Base-by-base conservation (phyloP, 371 early-diverging fungal species). In the Rhizopus microsporus region DNA sequence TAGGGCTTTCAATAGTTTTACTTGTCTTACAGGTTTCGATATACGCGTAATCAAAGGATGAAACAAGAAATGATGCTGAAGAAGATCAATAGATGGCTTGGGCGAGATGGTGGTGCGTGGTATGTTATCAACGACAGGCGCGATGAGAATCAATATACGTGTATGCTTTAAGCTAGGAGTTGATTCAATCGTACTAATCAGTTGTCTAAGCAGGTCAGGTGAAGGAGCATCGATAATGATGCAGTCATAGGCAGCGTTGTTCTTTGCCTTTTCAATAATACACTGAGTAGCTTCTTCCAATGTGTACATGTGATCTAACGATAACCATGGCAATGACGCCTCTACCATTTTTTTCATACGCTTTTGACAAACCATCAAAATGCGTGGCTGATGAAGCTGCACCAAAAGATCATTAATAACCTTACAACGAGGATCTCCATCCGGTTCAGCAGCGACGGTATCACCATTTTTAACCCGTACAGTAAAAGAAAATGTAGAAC, bases 401-500 rank as follows among this genome's bases (percentile, higher is more conserved):
- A 53, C 51, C n/a, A 43, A 46, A 2, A 78, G 51, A 4, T 53
- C 45, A 7, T 62, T 43, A 29, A 71, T 60, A 15, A 67, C 60
- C 30, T 37, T 62, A n/a, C 45, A 42, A 7, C 67, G 52, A 5
- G 69, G 57, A n/a, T 71, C 74, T 4, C 66, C 53, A 3, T 65
- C 65, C 3, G 69, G 68, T 10, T 69, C 62, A 13, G 56, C 56
- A 1, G 51, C 59, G 1, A 74, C 74, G 32, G 71, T 54, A 3
- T 68, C 65, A 0, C 73, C 75, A 8, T 58, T 72, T 15, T 69
- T 72, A 4, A 84, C 57, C 3, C 66, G 69, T 7, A 80, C 73
- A 13, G 69, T 59, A 53, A 84, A 84, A 1, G 72, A 68, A 38
- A 86, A 86, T 0, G 75, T 77, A 0, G 84, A 78, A 2, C 86